Evolutionary conservation across 148 eudicot species (phyloP).

Genomic region (Amaranthus palmeri): DNA sequence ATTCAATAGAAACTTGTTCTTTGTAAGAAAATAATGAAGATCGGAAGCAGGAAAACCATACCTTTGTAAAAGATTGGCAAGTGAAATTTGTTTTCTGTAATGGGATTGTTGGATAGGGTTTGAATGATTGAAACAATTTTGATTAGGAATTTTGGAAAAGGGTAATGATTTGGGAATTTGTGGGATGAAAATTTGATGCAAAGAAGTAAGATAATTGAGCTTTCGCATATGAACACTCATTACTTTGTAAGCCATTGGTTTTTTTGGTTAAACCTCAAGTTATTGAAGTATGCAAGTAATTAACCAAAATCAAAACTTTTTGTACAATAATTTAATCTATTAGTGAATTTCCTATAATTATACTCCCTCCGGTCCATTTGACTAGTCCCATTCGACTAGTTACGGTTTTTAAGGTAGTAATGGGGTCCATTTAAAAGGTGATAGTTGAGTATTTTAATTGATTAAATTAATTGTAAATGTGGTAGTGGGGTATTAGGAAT

Average conservation of each 20-base stretch:
- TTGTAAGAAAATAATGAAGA: slow-evolving; percentile 38
- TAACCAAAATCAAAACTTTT: too few relatives aligned
- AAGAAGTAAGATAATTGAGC: background rate
- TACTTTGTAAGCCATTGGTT: slow-evolving; percentile 10
- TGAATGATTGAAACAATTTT: slow-evolving; percentile 21
- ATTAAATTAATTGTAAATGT: too few relatives aligned
- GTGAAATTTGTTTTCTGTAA: slow-evolving; percentile 39
- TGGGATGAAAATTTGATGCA: background rate
- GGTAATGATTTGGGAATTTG: slow-evolving; percentile 13
- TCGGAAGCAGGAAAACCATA: slow-evolving; percentile 55
- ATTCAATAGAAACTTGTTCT: slow-evolving; percentile 45
- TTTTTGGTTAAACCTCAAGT: background rate
- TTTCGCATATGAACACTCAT: slow-evolving; percentile 6
- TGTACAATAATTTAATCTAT: too few relatives aligned
- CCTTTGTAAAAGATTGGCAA: slow-evolving; percentile 51
- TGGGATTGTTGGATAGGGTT: slow-evolving; percentile 27
- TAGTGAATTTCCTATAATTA: too few relatives aligned
- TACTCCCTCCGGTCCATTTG: too few relatives aligned
- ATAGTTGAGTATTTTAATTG: too few relatives aligned
- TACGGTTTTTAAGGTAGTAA: too few relatives aligned
- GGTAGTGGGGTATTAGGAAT: too few relatives aligned
- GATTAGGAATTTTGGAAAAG: slow-evolving; percentile 16
- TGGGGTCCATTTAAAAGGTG: too few relatives aligned
- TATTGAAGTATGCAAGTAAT: too few relatives aligned
- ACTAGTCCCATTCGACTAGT: too few relatives aligned